Base-by-base conservation (phyloP, 1,284 basidiomycete genomes). In the Earliella scabrosa region DNA sequence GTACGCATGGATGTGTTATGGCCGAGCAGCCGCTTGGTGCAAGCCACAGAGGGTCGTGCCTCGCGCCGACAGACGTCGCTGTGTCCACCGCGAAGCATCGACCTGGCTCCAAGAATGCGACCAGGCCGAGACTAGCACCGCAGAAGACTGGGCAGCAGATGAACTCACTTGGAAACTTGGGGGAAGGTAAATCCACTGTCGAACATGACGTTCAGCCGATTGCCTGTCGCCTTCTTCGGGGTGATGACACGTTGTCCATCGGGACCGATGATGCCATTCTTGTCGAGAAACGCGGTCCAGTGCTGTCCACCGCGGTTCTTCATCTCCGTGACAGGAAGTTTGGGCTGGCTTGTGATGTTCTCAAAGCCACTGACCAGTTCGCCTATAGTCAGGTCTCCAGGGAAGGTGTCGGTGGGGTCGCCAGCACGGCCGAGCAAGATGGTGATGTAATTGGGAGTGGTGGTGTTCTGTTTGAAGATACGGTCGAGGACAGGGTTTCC, bases 101-200 rank as follows among this genome's bases (percentile, higher is more conserved):
- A n/a, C n/a, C n/a, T n/a, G n/a, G n/a, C n/a, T n/a, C n/a, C n/a
- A n/a, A n/a, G n/a, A n/a, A n/a, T n/a, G n/a, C n/a, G n/a, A n/a
- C n/a, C n/a, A n/a, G n/a, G n/a, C n/a, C n/a, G n/a, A n/a, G n/a
- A n/a, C n/a, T n/a, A n/a, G n/a, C n/a, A n/a, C n/a, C n/a, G n/a
- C n/a, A 31, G 29, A 31, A 45, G 44, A 24, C 20, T 52, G 13
- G 23, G 26, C 20, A 23, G 39, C 9, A 27, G 35, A 44, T 38
- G 16, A 23, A 71, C 77, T 44, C 67, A 85, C 83, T 72, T 66
- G 43, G 85, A 78, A 34, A 88, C 77, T 66, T 88, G 87, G 18
- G 86, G 81, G n/a, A 88, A 71, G 2, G 83, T 80, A 67, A 87
- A 90, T 0, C 88, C 88, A 2, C 84, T 82, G 64, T 90, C 87